phyloP scores from a whole-genome alignment of 768 basidiomycete species.

The Mycena rosella region DNA sequence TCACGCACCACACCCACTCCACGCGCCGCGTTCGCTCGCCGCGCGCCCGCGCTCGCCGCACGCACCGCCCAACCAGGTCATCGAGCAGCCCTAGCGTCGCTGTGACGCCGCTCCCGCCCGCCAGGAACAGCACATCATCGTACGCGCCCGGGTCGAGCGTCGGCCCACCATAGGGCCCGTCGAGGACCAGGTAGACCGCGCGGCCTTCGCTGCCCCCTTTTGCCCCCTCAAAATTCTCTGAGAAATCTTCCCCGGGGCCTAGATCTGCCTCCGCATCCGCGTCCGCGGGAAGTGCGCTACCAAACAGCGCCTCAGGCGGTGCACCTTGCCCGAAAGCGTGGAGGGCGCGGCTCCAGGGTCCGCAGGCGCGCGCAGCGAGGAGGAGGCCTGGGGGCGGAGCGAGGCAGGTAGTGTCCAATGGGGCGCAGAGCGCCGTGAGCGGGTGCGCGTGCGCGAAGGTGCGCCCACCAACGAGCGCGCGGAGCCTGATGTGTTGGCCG shows the following conservation, averaged over 20 bases:
- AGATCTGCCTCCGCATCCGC: slow-evolving; percentile 44
- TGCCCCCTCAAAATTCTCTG: neutral
- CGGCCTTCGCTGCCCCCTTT: neutral
- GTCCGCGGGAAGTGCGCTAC: neutral
- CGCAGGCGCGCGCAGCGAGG: slow-evolving; percentile 65
- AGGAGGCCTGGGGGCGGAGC: slow-evolving; percentile 52
- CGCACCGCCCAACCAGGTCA: slow-evolving; percentile 73
- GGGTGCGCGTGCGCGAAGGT: slow-evolving; percentile 69
- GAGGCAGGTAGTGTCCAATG: slow-evolving; percentile 23
- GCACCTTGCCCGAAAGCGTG: slow-evolving; percentile 39
- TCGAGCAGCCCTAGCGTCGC: slow-evolving; percentile 87
- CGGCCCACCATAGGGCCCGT: slow-evolving; percentile 90
- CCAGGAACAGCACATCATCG: slow-evolving; percentile 79
- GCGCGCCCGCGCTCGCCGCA: slow-evolving; percentile 56
- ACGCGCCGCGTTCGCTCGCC: slow-evolving; percentile 66
- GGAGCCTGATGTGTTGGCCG: slow-evolving; percentile 63
- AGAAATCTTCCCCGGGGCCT: slow-evolving; percentile 47
- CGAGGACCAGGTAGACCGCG: slow-evolving; percentile 78
- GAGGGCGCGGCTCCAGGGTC: slow-evolving; percentile 70
- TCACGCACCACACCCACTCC: slow-evolving; percentile 59
- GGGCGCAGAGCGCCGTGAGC: slow-evolving; percentile 60
- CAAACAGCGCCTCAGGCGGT: neutral
- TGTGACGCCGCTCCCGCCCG: slow-evolving; percentile 88
- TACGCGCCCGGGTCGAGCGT: slow-evolving; percentile 76
- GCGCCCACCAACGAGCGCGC: slow-evolving; percentile 62